These are phyloP conservation scores for Aspergillus fumigatus DNA, from an alignment of 2,329 filamentous ascomycete genomes.

Conservation along the genomic window DNA sequence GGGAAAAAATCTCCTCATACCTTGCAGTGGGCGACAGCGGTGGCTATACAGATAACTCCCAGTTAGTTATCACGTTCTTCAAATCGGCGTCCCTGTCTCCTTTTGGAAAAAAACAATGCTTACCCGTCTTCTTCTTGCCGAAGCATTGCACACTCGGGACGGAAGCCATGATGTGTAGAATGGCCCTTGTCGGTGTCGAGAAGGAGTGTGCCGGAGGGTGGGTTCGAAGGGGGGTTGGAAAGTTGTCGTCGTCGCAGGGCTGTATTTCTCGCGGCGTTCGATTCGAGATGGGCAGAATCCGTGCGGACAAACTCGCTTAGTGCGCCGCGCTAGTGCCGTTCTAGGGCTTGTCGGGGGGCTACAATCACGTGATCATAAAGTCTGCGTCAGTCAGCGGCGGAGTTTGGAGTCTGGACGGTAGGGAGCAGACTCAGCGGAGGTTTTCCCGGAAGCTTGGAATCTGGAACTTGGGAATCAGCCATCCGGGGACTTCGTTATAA, in stretches of 20 bases:
- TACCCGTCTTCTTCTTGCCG: constrained; percentile 90
- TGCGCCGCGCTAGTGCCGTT: constrained; percentile 22
- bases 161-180: constrained; percentile 63
- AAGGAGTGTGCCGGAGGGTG: constrained; percentile 29
- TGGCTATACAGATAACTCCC: constrained; percentile 52
- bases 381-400: constrained; percentile 3
- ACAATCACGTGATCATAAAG: constrained; percentile 24
- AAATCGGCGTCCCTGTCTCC: not conserved
- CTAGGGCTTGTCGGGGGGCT: constrained; percentile 26
- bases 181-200: constrained; percentile 40
- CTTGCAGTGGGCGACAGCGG: constrained; percentile 89
- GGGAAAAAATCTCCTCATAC: constrained; percentile 45
- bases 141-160: constrained; percentile 91
- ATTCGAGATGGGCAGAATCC: constrained; percentile 31
- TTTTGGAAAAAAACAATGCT: constrained; percentile 13
- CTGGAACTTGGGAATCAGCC: too few species aligned
- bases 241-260: constrained; percentile 35
- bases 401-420: constrained; percentile 6
- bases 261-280: constrained; percentile 18
- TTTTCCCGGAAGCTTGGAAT: not conserved
- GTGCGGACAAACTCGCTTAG: constrained; percentile 42
- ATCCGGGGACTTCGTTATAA: too few species aligned
- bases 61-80: constrained; percentile 10
- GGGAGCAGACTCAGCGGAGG: not conserved
- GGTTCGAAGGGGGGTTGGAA: constrained; percentile 13